Evolutionary conservation across 2,329 filamentous ascomycete genomes (phyloP), one percentile per base, ranked within the genome.

Genomic region (Podosphaera leucotricha): DNA sequence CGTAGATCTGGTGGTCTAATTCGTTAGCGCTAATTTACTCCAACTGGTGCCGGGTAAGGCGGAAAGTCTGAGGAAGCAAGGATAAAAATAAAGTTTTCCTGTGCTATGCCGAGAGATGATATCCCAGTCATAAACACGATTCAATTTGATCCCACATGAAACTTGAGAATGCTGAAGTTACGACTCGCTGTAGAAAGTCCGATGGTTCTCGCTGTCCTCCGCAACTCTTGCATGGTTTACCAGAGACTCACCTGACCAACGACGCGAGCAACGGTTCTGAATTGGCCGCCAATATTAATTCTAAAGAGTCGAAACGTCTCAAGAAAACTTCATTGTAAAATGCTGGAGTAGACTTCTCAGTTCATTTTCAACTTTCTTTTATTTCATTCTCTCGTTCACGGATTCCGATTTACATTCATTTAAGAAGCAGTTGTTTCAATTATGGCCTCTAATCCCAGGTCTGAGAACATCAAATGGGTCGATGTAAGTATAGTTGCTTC

Each of bases 401-500:
- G 22, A 24, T 24, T 24, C 22, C 28, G 28, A 33, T 11, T 7
- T 33, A 11, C 28, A 33, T n/a, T 33, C 28, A 3, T 2, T 33
- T 33, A 6, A 24, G 28, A 6, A 33, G 15, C 15, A 7, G 8
- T 6, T 11, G 13, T 6, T 3, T 4, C 6, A 4, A 33, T 13
- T 16, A 41, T 41, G 39, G 39, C 39, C 10, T 41, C 39, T 11
- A 52, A 46, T 33, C 45, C 41, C 18, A 53, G 55, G 60, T 62
- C 48, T 13, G 54, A 55, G 46, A 69, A 69, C 48, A 68, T 73
- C 19, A 72, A 72, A 61, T 72, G 69, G 69, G 68, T 72, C 36
- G 69, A 72, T 63, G 69, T 72, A 61, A 57, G 68, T 64, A 16
- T 28, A 15, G 38, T 44, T n/a, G 24, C 22, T 24, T 8, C 30